phyloP scores from a whole-genome alignment of 2,329 filamentous ascomycete genomes.

The Lachnellula arida region DNA sequence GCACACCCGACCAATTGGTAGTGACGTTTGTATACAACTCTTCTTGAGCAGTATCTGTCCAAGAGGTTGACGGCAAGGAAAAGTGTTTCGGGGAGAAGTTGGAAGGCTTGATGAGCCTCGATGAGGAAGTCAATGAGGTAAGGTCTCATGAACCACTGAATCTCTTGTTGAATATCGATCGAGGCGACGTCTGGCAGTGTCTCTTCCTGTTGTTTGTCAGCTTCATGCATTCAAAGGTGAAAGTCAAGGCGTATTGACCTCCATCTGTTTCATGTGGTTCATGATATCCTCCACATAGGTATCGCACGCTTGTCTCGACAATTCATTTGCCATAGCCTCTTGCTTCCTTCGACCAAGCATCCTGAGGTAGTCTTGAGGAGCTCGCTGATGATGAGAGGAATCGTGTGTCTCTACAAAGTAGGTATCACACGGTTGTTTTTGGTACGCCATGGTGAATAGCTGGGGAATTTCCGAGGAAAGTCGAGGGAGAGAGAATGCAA shows the following conservation, averaged over 20 bases:
- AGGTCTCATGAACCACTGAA: constrained; percentile 99
- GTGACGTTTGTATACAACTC: constrained; percentile 98
- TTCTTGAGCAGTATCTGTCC: constrained; percentile 94
- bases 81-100: constrained; percentile 87
- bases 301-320: constrained; percentile 78
- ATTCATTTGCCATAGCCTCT: constrained; percentile 81
- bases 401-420: constrained; percentile 62
- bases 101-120: constrained; percentile 93
- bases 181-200: constrained; percentile 94
- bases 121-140: constrained; percentile 98
- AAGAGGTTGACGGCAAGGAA: constrained; percentile 96
- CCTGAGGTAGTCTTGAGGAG: constrained; percentile 68
- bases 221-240: constrained; percentile 8
- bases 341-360: constrained; percentile 78
- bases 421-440: constrained; percentile 57
- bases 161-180: constrained; percentile 98
- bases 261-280: constrained; percentile 92
- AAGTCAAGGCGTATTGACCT: constrained; percentile 44
- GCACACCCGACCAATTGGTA: constrained; percentile 98
- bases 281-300: constrained; percentile 95
- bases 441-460: constrained; percentile 26
- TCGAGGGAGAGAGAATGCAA: constrained; percentile 16
- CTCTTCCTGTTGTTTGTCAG: constrained; percentile 54
- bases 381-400: constrained; percentile 24
- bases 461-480: constrained; percentile 8